phyloP scores from a whole-genome alignment of 345 rosid genomes.

The Zanthoxylum bungeanum region DNA sequence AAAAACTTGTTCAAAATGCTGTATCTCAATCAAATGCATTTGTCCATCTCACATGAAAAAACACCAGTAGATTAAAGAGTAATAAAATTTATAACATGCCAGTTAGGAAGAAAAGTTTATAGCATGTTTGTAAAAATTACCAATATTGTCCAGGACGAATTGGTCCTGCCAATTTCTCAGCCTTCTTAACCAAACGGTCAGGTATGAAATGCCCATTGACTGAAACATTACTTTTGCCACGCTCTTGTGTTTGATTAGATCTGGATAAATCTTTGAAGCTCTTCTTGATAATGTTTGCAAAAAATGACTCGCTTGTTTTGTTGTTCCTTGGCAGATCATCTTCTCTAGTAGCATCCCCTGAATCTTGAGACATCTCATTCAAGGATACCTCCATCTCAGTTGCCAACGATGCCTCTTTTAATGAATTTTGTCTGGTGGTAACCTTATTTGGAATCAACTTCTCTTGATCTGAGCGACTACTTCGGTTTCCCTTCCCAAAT shows the following conservation, averaged over 20 bases:
- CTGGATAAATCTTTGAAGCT: slow-evolving; percentile 75
- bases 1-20: too few species aligned
- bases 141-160: slow-evolving; percentile 84
- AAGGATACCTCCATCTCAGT: slow-evolving; percentile 76
- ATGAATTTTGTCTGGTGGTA: slow-evolving; percentile 58
- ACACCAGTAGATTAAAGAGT: not conserved
- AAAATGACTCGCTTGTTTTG: slow-evolving; percentile 56
- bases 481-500: slow-evolving; percentile 66
- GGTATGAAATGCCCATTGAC: slow-evolving; percentile 64
- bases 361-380: slow-evolving; percentile 70
- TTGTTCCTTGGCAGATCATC: slow-evolving; percentile 43
- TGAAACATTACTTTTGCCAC: slow-evolving; percentile 45
- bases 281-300: slow-evolving; percentile 63
- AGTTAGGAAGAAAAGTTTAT: slow-evolving; percentile 3
- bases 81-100: not conserved
- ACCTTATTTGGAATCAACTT: slow-evolving; percentile 44
- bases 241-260: slow-evolving; percentile 56
- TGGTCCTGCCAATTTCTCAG: slow-evolving; percentile 81
- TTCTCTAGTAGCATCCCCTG: slow-evolving; percentile 55
- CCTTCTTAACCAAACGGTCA: slow-evolving; percentile 64
- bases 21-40: not conserved
- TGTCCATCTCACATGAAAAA: not conserved
- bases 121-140: slow-evolving; percentile 30
- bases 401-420: slow-evolving; percentile 60
- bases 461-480: slow-evolving; percentile 80